Conservation (phyloP, 768 basidiomycete genomes). For the Podaxis sp. region DNA sequence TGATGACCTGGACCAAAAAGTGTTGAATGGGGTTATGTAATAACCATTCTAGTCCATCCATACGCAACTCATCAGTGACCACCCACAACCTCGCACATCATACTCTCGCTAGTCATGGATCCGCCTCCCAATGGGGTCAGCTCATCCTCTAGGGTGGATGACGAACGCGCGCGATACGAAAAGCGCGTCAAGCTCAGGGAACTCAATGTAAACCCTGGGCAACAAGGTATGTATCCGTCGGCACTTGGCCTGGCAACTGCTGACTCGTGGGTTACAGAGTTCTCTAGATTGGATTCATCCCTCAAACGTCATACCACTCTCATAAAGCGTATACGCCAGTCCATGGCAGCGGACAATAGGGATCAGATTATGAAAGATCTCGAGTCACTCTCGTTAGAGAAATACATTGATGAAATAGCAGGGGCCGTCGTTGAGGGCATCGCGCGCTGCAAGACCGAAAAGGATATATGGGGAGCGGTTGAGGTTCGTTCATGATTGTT, state of each 20-base stretch:
- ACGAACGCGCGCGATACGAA: slow-evolving; percentile 47
- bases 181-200: slow-evolving; percentile 62
- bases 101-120: slow-evolving; percentile 28
- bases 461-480: slow-evolving; percentile 88
- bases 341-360: slow-evolving; percentile 76
- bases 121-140: slow-evolving; percentile 25
- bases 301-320: slow-evolving; percentile 94
- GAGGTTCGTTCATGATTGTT: slow-evolving; percentile 56
- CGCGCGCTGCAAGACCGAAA: slow-evolving; percentile 85
- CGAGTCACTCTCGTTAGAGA: slow-evolving; percentile 85
- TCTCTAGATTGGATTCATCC: slow-evolving; percentile 86
- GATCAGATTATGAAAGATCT: slow-evolving; percentile 93
- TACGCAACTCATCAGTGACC: neutral
- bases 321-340: slow-evolving; percentile 89
- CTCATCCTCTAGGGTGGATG: slow-evolving; percentile 33
- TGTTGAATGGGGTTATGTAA: slow-evolving; percentile 7
- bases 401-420: slow-evolving; percentile 94
- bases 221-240: slow-evolving; percentile 40
- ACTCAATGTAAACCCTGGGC: slow-evolving; percentile 48
- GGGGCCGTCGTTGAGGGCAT: slow-evolving; percentile 86
- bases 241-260: neutral
- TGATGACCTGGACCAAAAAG: neutral
- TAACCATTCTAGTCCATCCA: neutral
- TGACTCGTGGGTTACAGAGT: slow-evolving; percentile 41
- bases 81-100: neutral